Percentiles rank a stretch among this genome's conserved stretches.
These are phyloP conservation scores for Psilocybe subaeruginosa DNA, from an alignment of 768 basidiomycete genomes.

Conservation along the genomic window DNA sequence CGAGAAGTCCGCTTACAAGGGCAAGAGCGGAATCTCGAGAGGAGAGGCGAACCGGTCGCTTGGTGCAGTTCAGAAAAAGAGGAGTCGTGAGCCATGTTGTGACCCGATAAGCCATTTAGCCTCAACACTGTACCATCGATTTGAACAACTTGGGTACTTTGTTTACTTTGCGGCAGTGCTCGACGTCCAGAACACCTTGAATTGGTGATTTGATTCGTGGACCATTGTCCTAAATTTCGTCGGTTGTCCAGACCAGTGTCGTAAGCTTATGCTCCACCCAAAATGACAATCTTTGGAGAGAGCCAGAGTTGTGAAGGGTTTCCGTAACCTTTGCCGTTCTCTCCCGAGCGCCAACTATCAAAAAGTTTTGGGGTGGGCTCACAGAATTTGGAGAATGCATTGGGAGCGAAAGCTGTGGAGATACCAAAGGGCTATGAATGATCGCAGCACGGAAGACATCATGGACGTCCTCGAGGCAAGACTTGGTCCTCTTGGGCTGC, in stretches of 20 bases:
- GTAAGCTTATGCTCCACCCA: neutral
- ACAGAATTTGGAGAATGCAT: conserved; percentile 10
- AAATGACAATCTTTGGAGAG: neutral
- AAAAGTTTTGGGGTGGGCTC: conserved; percentile 13
- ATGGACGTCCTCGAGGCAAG: conserved; percentile 30
- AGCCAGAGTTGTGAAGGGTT: neutral
- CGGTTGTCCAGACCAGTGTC: neutral
- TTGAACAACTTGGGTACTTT: neutral
- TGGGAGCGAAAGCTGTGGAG: conserved; percentile 22
- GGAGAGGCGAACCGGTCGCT: conserved; percentile 8
- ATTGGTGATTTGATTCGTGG: neutral
- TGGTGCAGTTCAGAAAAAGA: conserved; percentile 4
- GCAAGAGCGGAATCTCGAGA: neutral
- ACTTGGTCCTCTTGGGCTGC: conserved; percentile 17
- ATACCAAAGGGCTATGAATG: conserved; percentile 22
- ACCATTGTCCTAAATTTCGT: neutral
- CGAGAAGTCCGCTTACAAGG: conserved; percentile 6
- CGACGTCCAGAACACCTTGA: neutral
- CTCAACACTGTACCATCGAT: conserved; percentile 9
- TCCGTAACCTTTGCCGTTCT: neutral
- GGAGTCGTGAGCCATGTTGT: neutral
- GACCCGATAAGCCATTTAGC: conserved; percentile 13
- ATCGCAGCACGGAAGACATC: conserved; percentile 17
- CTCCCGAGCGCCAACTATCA: neutral
- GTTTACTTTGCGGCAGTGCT: neutral